A percentile compares a stretch with the other conserved stretches of the same genome.
Evolutionary conservation across 139 green algal species (phyloP).

Genomic region (Monoraphidium neglectum): DNA sequence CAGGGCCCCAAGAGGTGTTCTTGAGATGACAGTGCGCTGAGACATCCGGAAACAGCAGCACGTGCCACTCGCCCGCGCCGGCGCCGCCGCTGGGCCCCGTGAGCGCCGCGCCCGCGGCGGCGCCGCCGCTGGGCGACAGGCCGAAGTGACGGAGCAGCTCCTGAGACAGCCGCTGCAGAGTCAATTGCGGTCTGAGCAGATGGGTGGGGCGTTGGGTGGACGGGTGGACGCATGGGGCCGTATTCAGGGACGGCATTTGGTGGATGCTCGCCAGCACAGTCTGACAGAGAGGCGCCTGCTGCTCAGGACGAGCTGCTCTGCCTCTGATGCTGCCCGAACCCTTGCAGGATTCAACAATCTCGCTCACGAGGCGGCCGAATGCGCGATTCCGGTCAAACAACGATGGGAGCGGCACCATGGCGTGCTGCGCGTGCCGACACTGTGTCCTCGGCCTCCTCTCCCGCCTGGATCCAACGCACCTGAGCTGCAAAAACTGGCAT

Average conservation of each 20-base stretch:
- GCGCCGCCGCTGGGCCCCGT: background rate
- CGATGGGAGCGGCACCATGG: too few species aligned
- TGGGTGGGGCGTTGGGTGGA: background rate
- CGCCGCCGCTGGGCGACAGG: background rate
- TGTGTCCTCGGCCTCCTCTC: too few species aligned
- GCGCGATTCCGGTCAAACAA: too few species aligned
- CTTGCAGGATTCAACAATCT: constrained; percentile 12
- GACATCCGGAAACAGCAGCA: background rate
- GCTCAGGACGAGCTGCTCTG: too few species aligned
- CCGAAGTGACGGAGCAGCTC: background rate
- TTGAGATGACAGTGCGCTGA: background rate
- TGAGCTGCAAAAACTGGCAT: too few species aligned
- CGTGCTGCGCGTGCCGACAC: too few species aligned
- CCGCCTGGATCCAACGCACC: too few species aligned
- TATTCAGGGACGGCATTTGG: background rate
- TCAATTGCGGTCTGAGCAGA: background rate
- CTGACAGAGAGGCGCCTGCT: background rate
- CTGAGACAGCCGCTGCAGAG: background rate
- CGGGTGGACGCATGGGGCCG: background rate
- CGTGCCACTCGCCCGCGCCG: background rate
- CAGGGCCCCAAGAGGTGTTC: background rate
- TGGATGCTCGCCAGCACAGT: background rate
- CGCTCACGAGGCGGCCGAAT: background rate
- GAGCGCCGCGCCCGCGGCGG: background rate
- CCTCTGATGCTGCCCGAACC: constrained; percentile 7